Conservation (phyloP, 1,284 basidiomycete species). For the Termitomyces sp. region DNA sequence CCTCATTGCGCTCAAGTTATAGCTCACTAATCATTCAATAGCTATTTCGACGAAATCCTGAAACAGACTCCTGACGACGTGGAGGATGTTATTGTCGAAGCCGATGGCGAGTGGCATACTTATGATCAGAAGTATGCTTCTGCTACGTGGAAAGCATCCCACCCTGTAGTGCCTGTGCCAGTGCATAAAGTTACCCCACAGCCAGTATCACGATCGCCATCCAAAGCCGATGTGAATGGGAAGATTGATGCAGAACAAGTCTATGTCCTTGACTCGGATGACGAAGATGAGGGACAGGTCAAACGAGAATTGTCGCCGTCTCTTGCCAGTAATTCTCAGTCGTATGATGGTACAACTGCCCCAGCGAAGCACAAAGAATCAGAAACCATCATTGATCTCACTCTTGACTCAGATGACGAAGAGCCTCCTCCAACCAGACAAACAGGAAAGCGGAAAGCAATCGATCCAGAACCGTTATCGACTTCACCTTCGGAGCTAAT, state of each 20-base stretch:
- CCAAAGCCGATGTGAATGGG: constrained; percentile 28
- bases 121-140: constrained; percentile 82
- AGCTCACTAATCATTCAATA: constrained; percentile 24
- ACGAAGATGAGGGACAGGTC: constrained; percentile 69
- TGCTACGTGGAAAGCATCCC: constrained; percentile 56
- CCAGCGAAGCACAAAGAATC: constrained; percentile 22
- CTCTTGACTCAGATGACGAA: constrained; percentile 70
- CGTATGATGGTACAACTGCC: constrained; percentile 11
- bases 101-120: constrained; percentile 95
- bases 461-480: constrained; percentile 35
- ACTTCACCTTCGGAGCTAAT: constrained; percentile 55
- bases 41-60: constrained; percentile 83
- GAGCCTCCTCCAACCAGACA: constrained; percentile 26
- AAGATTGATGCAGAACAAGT: constrained; percentile 50
- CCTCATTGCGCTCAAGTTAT: not conserved
- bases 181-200: constrained; percentile 22
- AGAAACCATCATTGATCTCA: constrained; percentile 71
- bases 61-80: constrained; percentile 70
- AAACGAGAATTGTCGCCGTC: constrained; percentile 69
- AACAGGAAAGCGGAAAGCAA: constrained; percentile 54
- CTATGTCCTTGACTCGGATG: constrained; percentile 74
- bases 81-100: constrained; percentile 91
- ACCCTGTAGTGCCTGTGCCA: constrained; percentile 30
- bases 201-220: constrained; percentile 26
- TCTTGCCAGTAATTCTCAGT: constrained; percentile 34